Conservation (phyloP, 306 rosid genomes). For the Clitoria ternatea region DNA sequence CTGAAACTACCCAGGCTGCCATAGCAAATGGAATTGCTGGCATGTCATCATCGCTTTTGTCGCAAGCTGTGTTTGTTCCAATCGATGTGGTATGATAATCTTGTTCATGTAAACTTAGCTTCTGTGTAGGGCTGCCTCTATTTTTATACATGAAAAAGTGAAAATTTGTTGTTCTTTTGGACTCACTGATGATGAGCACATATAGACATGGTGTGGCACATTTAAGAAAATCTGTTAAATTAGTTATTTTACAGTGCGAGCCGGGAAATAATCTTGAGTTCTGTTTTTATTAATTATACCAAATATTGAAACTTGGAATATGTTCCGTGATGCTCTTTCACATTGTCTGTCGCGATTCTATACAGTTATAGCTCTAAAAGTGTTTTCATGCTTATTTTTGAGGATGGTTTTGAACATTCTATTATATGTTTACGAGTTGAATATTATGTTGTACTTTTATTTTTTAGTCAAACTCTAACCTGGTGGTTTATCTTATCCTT, state of each 20-base stretch:
- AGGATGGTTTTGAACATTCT: not conserved
- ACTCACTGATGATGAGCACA: not conserved
- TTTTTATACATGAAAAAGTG: not conserved
- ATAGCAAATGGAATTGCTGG: slow-evolving; percentile 89
- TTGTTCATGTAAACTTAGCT: slow-evolving; percentile 1
- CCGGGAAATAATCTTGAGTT: not conserved
- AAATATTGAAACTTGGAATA: not conserved
- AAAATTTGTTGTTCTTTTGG: not conserved
- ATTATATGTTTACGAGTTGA: not conserved
- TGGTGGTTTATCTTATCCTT: slow-evolving; percentile 1
- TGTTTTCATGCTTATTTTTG: not conserved
- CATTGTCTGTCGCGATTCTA: not conserved
- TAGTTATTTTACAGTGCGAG: not conserved
- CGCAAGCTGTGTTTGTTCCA: slow-evolving; percentile 88
- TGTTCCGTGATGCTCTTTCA: not conserved
- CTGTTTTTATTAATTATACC: not conserved
- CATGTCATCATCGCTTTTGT: slow-evolving; percentile 64
- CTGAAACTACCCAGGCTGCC: slow-evolving; percentile 81
- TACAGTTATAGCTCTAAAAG: not conserved
- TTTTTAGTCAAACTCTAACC: not conserved
- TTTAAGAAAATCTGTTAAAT: not conserved
- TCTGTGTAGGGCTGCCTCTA: not conserved
- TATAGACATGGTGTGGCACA: not conserved
- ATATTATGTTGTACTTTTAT: not conserved
- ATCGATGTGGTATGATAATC: slow-evolving; percentile 70